phyloP scores from a whole-genome alignment of 192 early-diverging fungal species.

The Mortierella claussenii region DNA sequence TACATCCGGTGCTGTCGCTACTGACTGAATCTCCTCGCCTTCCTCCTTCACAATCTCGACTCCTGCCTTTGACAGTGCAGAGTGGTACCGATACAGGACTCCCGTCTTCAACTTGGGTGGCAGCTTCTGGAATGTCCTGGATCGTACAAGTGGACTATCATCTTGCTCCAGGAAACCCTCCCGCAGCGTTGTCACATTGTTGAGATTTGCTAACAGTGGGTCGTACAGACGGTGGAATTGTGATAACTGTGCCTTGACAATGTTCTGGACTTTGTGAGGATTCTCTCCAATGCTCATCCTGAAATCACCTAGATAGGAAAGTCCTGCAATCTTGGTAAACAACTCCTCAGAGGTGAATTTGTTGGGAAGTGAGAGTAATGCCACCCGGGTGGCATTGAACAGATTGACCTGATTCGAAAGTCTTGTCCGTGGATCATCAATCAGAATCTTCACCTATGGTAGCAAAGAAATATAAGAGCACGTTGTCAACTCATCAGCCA shows the following conservation, averaged over 20 bases:
- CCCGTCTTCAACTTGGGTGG: conserved; percentile 76
- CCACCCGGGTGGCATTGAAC: conserved; percentile 82
- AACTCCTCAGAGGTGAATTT: conserved; percentile 86
- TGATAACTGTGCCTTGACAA: conserved; percentile 82
- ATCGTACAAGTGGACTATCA: conserved; percentile 67
- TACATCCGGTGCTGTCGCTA: conserved; percentile 38
- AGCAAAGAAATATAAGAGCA: no score
- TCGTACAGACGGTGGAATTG: conserved; percentile 69
- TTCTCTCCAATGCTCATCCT: conserved; percentile 94
- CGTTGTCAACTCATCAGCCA: no score
- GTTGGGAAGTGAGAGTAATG: conserved; percentile 84
- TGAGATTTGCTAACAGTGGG: conserved; percentile 60
- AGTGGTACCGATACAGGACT: conserved; percentile 40
- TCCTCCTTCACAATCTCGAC: conserved; percentile 43
- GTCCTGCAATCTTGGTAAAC: conserved; percentile 80
- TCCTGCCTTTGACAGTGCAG: conserved; percentile 41
- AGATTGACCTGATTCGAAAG: conserved; percentile 89
- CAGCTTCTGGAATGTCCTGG: conserved; percentile 80
- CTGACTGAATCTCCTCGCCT: conserved; percentile 51
- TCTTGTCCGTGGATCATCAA: conserved; percentile 78
- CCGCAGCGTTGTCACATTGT: conserved; percentile 56
- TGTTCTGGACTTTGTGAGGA: conserved; percentile 95
- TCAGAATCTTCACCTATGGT: conserved; percentile 76
- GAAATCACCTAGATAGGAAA: conserved; percentile 95
- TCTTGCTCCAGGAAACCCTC: conserved; percentile 68